Percentiles rank a stretch among this genome's conserved stretches.
phyloP scores from a whole-genome alignment of 228 moss, liverwort and hornwort genomes.

The Sphagnum magellanicum region DNA sequence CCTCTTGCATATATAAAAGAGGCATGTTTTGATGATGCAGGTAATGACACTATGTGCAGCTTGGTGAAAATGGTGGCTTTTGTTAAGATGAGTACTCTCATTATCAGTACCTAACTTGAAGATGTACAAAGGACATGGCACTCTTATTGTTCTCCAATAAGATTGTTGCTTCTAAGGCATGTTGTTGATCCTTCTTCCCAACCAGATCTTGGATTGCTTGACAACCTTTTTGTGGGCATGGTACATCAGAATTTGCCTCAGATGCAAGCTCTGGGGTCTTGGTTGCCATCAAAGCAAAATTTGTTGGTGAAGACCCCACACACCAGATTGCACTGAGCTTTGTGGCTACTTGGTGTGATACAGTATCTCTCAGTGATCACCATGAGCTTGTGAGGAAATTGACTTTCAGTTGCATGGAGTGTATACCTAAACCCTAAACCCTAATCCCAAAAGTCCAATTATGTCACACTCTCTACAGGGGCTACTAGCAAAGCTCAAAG shows the following conservation, averaged over 20 bases:
- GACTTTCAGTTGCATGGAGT: not conserved
- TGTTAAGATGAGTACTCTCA: conserved; percentile 93
- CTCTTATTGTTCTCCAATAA: conserved; percentile 66
- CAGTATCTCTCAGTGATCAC: not conserved
- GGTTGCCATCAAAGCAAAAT: conserved; percentile 56
- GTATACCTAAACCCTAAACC: not conserved
- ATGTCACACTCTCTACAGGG: no score
- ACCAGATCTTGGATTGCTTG: no score
- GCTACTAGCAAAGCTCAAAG: not conserved
- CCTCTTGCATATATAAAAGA: not conserved
- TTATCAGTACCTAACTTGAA: conserved; percentile 85
- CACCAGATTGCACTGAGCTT: not conserved
- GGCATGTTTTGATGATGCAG: no score
- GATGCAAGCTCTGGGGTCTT: conserved; percentile 77
- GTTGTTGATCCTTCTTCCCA: not conserved
- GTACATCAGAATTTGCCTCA: conserved; percentile 28
- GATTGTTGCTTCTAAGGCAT: conserved; percentile 81
- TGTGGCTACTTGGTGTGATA: not conserved
- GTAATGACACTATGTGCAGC: no score
- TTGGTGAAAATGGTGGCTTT: conserved; percentile 86
- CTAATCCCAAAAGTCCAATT: no score
- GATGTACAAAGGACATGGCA: conserved; percentile 72
- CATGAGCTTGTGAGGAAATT: not conserved
- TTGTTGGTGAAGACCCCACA: conserved; percentile 64
- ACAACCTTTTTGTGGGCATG: no score